These are phyloP conservation scores for Chaetomium tenue DNA, from an alignment of 495 filamentous ascomycete genomes.

Conservation along the genomic window DNA sequence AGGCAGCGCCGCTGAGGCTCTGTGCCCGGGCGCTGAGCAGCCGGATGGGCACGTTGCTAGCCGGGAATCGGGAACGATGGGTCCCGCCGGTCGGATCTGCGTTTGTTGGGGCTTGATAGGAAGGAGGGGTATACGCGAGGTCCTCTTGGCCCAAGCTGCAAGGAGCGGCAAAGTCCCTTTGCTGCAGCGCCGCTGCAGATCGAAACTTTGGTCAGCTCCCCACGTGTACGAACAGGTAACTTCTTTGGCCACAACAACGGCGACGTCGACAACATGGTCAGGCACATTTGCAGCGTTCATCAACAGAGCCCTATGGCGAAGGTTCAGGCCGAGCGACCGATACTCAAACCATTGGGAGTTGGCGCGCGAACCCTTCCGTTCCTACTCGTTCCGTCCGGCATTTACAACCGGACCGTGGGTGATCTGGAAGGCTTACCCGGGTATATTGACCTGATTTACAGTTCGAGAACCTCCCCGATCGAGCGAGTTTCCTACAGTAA, in stretches of 20 bases:
- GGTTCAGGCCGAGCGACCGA: background rate
- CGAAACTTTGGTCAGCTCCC: slow-evolving; percentile 11
- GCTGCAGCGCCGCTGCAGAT: background rate
- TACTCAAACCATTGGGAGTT: background rate
- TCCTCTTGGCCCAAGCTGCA: background rate
- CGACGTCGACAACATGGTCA: background rate
- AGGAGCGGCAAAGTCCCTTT: slow-evolving; percentile 13
- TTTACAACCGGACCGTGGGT: slow-evolving; percentile 21
- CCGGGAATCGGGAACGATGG: background rate
- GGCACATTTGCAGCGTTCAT: too few relatives aligned
- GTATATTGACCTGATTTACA: slow-evolving; percentile 32
- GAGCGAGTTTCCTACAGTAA: background rate
- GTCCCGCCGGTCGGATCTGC: background rate
- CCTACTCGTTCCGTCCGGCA: background rate
- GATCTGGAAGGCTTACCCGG: slow-evolving; percentile 28
- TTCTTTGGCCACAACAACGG: slow-evolving; percentile 1
- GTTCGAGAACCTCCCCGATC: background rate
- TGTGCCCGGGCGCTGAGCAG: background rate
- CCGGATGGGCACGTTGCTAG: background rate
- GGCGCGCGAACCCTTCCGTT: background rate
- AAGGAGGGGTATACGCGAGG: slow-evolving; percentile 12
- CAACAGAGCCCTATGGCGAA: background rate
- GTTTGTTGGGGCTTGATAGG: slow-evolving; percentile 30
- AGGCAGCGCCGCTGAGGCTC: slow-evolving; percentile 10
- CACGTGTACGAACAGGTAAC: slow-evolving; percentile 19